Percentiles rank a stretch among this genome's conserved stretches.
Evolutionary conservation across 768 basidiomycete genomes (phyloP).

Genomic region (Hydnomerulius pinastri): DNA sequence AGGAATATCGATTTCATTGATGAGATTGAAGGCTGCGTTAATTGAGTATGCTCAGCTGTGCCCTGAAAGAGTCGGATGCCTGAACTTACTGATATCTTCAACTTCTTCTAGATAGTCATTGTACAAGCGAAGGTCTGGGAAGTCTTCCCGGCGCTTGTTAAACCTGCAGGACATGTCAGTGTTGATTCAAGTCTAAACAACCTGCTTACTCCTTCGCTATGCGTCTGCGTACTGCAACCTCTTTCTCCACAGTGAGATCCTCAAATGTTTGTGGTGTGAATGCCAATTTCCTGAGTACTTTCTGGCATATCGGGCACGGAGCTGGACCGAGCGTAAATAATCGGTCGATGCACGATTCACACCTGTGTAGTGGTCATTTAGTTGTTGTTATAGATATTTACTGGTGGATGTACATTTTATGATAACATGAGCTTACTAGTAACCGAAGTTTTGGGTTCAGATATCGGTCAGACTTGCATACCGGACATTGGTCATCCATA

Average conservation of each 20-base stretch:
- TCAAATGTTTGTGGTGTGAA: constrained; percentile 96
- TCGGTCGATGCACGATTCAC: constrained; percentile 97
- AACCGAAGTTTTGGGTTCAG: constrained; percentile 92
- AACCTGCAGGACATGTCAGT: constrained; percentile 55
- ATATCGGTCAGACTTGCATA: constrained; percentile 96
- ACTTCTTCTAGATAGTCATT: constrained; percentile 97
- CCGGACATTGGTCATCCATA: constrained; percentile 94
- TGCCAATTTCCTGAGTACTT: constrained; percentile 86
- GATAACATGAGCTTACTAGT: constrained; percentile 95
- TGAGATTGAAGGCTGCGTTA: constrained; percentile 85
- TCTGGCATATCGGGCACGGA: constrained; percentile 92
- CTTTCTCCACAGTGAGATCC: constrained; percentile 90
- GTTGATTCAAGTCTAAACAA: neutral
- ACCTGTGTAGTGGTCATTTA: constrained; percentile 55
- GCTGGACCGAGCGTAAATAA: constrained; percentile 95
- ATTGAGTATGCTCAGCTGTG: neutral
- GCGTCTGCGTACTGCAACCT: constrained; percentile 85
- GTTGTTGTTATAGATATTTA: neutral
- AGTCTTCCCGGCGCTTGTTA: constrained; percentile 93
- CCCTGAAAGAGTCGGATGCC: neutral
- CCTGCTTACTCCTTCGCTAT: constrained; percentile 81
- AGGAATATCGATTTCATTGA: constrained; percentile 80
- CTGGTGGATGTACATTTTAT: constrained; percentile 77
- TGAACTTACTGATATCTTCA: constrained; percentile 77
- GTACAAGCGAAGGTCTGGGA: constrained; percentile 73